Conservation (phyloP, 2,329 filamentous ascomycete species). For the Aschersonia sp. region DNA sequence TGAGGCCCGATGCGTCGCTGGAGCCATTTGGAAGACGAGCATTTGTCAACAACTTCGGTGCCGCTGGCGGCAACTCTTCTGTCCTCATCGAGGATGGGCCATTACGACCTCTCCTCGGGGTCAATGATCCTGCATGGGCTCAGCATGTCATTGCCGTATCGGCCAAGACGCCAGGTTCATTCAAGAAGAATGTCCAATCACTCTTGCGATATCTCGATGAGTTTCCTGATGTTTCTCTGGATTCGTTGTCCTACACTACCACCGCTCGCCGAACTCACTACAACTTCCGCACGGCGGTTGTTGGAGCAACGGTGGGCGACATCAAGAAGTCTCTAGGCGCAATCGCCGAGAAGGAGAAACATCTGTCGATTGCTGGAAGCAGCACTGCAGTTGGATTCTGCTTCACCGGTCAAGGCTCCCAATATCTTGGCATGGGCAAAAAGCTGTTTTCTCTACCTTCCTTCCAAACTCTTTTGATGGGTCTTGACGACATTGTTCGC, state of each 20-base stretch:
- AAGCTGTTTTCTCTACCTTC: slow-evolving; percentile 17
- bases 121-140: slow-evolving; percentile 35
- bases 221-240: slow-evolving; percentile 34
- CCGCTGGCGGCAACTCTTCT: slow-evolving; percentile 57
- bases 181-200: slow-evolving; percentile 41
- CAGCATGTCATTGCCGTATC: slow-evolving; percentile 45
- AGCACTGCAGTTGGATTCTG: slow-evolving; percentile 19
- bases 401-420: slow-evolving; percentile 31
- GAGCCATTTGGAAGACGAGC: slow-evolving; percentile 25
- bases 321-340: slow-evolving; percentile 2
- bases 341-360: neutral
- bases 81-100: slow-evolving; percentile 50
- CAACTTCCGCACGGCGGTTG: slow-evolving; percentile 36
- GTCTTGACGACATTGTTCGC: slow-evolving; percentile 16
- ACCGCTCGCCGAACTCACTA: slow-evolving; percentile 52
- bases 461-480: slow-evolving; percentile 18
- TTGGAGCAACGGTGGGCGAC: slow-evolving; percentile 11
- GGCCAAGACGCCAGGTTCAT: slow-evolving; percentile 37
- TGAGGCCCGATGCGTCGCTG: slow-evolving; percentile 20
- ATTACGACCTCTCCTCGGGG: slow-evolving; percentile 21
- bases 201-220: slow-evolving; percentile 38
- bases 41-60: slow-evolving; percentile 56
- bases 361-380: neutral
- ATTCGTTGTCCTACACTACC: slow-evolving; percentile 49
- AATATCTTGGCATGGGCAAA: slow-evolving; percentile 14